Base-by-base conservation (phyloP, 345 rosid genomes). In the Salix purpurea region DNA sequence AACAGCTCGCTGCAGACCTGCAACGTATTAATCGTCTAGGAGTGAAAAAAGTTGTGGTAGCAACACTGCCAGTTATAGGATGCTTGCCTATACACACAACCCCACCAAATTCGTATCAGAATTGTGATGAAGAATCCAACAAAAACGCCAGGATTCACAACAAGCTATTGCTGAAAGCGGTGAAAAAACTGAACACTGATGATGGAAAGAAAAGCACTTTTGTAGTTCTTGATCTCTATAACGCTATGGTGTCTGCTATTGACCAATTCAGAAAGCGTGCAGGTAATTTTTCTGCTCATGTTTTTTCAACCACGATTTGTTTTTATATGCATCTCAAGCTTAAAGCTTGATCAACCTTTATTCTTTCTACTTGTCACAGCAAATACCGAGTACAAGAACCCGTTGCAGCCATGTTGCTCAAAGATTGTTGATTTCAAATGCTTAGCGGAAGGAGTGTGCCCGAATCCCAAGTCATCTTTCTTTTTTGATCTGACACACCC, bases 221-320 rank as follows among this genome's bases (percentile, higher is more conserved):
- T 54, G 1, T 77, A 60, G 13, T 24, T 12, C 85, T 85, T 8
- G 82, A 85, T 82, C 74, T 83, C 72, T 80, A 83, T 8, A n/a
- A n/a, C n/a, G n/a, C n/a, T 4, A 82, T 85, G 54, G 24, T 58
- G 34, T 56, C 72, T 5, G 81, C 84, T 40, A 42, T 83, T 13
- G 67, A 71, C 30, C 42, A 23, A 30, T 67, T 46, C 16, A 50
- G 32, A 39, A 36, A 62, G 36, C 24, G n/a, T 2, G 15, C 77
- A 71, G 79, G 83, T 79, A 74, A 10, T 3, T 48, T 36, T 30
- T 30, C 1, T 42, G 0, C 28, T 64, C 36, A 32, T 37, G 12
- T 6, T 30, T 52, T 52, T 18, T 19, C 11, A 52, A 19, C 11
- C 60, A 52, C 24, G 2, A 2, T 40, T 40, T 40, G 36, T 24